Conservation (phyloP, 148 eudicot species). For the Amaranthus hypochondriacus region DNA sequence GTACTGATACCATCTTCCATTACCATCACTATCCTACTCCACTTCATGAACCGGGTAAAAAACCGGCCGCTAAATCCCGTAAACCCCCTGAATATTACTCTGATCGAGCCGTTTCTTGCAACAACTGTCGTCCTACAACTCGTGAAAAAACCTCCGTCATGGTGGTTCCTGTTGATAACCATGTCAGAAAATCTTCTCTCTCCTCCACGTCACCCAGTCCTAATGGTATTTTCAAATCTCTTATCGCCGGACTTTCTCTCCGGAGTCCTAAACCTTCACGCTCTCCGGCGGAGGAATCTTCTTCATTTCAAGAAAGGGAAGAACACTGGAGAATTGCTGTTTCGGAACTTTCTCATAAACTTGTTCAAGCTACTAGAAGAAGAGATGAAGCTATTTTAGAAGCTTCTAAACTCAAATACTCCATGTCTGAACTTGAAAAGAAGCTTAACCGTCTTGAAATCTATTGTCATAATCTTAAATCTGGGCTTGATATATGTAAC, state of each 20-base stretch:
- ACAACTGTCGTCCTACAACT: conserved; percentile 71
- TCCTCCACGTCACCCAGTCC: conserved; percentile 38
- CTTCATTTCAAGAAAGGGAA: conserved; percentile 32
- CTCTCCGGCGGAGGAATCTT: conserved; percentile 17
- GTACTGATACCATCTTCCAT: neutral
- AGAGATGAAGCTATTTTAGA: conserved; percentile 80
- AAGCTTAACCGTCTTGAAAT: conserved; percentile 70
- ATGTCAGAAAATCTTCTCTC: conserved; percentile 15
- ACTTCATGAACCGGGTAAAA: conserved; percentile 32
- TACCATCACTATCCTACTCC: conserved; percentile 37
- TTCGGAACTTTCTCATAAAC: conserved; percentile 67
- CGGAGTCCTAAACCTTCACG: conserved; percentile 47
- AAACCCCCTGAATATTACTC: conserved; percentile 11
- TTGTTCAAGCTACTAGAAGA: conserved; percentile 52
- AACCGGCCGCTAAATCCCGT: conserved; percentile 15
- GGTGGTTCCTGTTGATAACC: conserved; percentile 44
- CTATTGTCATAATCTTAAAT: conserved; percentile 62
- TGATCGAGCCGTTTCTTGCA: conserved; percentile 43
- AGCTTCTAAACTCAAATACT: conserved; percentile 59
- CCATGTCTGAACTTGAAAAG: conserved; percentile 76
- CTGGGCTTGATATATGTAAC: conserved; percentile 52
- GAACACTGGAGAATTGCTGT: conserved; percentile 69
- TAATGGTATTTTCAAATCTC: conserved; percentile 55
- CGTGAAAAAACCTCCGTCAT: conserved; percentile 59
- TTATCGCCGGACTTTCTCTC: conserved; percentile 43